Conservation (phyloP, 768 basidiomycete species). For the Leccinellum luteum region DNA sequence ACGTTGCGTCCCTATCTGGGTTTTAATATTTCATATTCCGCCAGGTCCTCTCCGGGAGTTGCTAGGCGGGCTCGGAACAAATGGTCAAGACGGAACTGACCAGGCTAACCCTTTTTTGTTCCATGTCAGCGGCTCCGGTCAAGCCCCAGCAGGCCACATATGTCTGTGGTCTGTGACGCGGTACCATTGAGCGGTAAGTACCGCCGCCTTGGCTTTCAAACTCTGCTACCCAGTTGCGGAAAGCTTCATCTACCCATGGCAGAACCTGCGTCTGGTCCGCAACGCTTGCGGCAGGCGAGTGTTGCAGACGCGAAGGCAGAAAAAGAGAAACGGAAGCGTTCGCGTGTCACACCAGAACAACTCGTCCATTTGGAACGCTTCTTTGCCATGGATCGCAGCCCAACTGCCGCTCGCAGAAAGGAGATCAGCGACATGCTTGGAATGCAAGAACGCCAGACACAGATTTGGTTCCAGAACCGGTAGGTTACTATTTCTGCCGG, state of each 20-base stretch:
- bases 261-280: constrained; percentile 36
- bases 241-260: constrained; percentile 18
- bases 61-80: constrained; percentile 32
- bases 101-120: constrained; percentile 27
- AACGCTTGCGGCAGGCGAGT: constrained; percentile 34
- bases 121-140: constrained; percentile 29
- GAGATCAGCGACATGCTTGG: constrained; percentile 74
- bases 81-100: constrained; percentile 16
- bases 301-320: constrained; percentile 28
- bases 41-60: constrained; percentile 27
- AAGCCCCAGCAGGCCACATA: constrained; percentile 23
- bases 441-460: constrained; percentile 85
- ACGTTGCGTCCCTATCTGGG: constrained; percentile 12
- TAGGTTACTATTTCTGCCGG: not conserved
- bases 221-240: constrained; percentile 24
- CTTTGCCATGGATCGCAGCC: constrained; percentile 67
- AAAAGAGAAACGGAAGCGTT: constrained; percentile 68
- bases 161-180: constrained; percentile 27
- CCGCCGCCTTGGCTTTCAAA: constrained; percentile 28
- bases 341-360: constrained; percentile 77
- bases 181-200: constrained; percentile 14
- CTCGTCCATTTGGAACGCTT: constrained; percentile 71
- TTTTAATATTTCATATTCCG: constrained; percentile 12
- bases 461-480: constrained; percentile 92
- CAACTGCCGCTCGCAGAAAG: constrained; percentile 64